Conservation (phyloP, 2,329 filamentous ascomycete species). For the Didymella pomorum region DNA sequence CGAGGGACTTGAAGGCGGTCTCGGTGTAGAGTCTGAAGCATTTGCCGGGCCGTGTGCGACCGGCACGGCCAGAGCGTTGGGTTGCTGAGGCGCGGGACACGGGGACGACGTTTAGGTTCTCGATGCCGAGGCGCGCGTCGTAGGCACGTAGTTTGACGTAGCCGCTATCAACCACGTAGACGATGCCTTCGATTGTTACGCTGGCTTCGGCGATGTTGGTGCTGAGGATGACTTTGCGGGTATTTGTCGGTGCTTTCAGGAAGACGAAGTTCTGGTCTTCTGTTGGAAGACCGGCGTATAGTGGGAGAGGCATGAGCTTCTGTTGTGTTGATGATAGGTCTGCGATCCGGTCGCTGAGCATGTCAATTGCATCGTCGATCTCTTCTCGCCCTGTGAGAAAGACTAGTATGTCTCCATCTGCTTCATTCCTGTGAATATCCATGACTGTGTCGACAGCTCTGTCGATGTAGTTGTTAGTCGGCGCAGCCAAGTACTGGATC, state of each 20-base stretch:
- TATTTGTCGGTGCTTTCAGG: slow-evolving; percentile 80
- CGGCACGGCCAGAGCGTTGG: slow-evolving; percentile 88
- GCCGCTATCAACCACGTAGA: slow-evolving; percentile 88
- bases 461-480: slow-evolving; percentile 87
- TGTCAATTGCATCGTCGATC: slow-evolving; percentile 83
- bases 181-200: slow-evolving; percentile 89
- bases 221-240: slow-evolving; percentile 88
- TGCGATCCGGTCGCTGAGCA: slow-evolving; percentile 75
- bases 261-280: slow-evolving; percentile 97
- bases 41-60: slow-evolving; percentile 88
- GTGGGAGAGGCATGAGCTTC: slow-evolving; percentile 73
- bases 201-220: slow-evolving; percentile 98
- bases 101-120: slow-evolving; percentile 81
- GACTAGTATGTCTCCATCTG: slow-evolving; percentile 84
- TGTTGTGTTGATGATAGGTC: slow-evolving; percentile 67
- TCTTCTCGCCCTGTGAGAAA: slow-evolving; percentile 94
- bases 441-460: slow-evolving; percentile 83
- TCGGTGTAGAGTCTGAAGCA: slow-evolving; percentile 94
- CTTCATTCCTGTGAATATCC: slow-evolving; percentile 83
- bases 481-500: slow-evolving; percentile 77
- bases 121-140: slow-evolving; percentile 84
- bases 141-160: slow-evolving; percentile 91
- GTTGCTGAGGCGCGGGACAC: slow-evolving; percentile 92
- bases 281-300: slow-evolving; percentile 87
- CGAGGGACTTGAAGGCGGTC: slow-evolving; percentile 69